A percentile compares a stretch with the other conserved stretches of the same genome.
These are phyloP conservation scores for Capillidium heterosporum DNA, from an alignment of 371 early-diverging fungal genomes.

Conservation along the genomic window DNA sequence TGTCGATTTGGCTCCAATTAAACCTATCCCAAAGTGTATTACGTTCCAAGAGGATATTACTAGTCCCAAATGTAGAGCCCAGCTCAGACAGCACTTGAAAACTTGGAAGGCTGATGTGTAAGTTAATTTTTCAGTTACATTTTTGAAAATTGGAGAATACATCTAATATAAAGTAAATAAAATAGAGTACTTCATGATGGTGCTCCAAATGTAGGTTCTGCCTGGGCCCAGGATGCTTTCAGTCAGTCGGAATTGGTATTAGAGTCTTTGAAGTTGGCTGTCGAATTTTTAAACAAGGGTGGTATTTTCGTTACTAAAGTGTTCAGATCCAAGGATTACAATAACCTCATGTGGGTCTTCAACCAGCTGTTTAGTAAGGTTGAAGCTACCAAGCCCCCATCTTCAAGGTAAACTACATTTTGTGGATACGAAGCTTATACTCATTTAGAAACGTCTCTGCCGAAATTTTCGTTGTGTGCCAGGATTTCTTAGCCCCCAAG, in stretches of 20 bases:
- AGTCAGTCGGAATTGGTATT: slow-evolving; percentile 94
- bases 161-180: no score
- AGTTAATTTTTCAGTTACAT: slow-evolving; percentile 10
- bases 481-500: slow-evolving; percentile 86
- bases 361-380: slow-evolving; percentile 95
- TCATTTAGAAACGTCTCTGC: slow-evolving; percentile 79
- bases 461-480: slow-evolving; percentile 99
- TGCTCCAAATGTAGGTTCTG: slow-evolving; percentile 98
- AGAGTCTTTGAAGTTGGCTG: slow-evolving; percentile 87
- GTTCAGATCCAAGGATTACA: slow-evolving; percentile 98
- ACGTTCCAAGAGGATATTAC: slow-evolving; percentile 97
- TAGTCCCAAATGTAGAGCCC: slow-evolving; percentile 76
- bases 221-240: slow-evolving; percentile 98
- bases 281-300: slow-evolving; percentile 84
- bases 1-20: slow-evolving; percentile 96
- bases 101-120: slow-evolving; percentile 98
- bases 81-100: slow-evolving; percentile 76
- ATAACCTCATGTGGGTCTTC: slow-evolving; percentile 94
- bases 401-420: slow-evolving; percentile 58
- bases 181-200: slow-evolving; percentile 95
- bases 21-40: slow-evolving; percentile 91
- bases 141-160: background rate
- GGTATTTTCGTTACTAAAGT: slow-evolving; percentile 99
- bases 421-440: no score
- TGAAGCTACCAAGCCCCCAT: slow-evolving; percentile 99